Evolutionary conservation across 192 early-diverging fungal genomes (phyloP), one percentile per base, ranked within the genome.

Genomic region (Entomortierella chlamydospora): DNA sequence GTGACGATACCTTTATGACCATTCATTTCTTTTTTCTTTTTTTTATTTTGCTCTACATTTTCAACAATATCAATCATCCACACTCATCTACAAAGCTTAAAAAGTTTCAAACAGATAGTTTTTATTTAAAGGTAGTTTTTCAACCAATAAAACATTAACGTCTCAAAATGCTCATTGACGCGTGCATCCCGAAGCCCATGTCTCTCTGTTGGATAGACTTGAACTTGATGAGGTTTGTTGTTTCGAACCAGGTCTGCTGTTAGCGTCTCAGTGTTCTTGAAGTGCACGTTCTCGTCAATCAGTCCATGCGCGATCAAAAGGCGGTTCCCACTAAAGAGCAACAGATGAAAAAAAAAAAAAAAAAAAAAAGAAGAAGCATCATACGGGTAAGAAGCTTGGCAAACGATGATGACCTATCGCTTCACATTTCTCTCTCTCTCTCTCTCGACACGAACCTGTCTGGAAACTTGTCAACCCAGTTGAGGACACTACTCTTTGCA

Each of bases 221-320:
- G 91, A 12, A 91, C 56, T 34, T 85, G 82, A 53, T 89, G 84
- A 12, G 92, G 90, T 54, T 90, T 90, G n/a, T 77, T 81, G 28
- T 52, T 28, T 57, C 84, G 81, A 1, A 89, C 81, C 11, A 94
- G 68, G 4, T 62, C 82, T 1, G 87, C 77, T 1, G 89, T 85
- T 39, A 93, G 78, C 37, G 69, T 37, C 56, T 90, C 84, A 0
- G 90, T 86, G 74, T 94, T 86, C 33, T 82, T 83, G 43, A 91
- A 88, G 60, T 94, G 93, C 2, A 94, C 93, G 71, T 94, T 94
- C 61, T 94, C 93, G 71, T 94, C 93, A 54, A 89, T 89, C 52
- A 89, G 72, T 4, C 93, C 93, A 72, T 94, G 93, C 13, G 86
- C 92, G 45, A 94, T 72, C 31, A 94, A 61, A 4, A 94, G 68